Evolutionary conservation across 2,329 filamentous ascomycete species (phyloP).

Genomic region (Thielaviopsis musarum): DNA sequence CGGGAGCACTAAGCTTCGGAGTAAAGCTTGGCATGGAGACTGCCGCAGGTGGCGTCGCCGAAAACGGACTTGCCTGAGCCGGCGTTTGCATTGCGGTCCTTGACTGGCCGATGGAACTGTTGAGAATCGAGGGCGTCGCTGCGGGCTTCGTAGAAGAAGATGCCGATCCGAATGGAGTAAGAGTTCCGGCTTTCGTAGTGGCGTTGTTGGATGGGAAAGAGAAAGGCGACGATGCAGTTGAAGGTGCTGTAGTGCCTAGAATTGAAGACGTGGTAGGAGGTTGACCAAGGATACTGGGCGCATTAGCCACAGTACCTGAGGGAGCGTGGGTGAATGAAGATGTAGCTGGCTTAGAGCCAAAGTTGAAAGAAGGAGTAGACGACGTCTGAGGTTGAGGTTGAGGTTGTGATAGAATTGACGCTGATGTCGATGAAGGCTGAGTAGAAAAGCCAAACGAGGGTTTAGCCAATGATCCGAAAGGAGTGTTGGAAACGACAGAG

Average conservation of each 20-base stretch:
- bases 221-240: not conserved
- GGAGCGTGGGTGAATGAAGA: not conserved
- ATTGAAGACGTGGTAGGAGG: not conserved
- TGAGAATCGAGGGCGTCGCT: not conserved
- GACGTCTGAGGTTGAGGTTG: not conserved
- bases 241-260: not conserved
- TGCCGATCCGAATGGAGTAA: not conserved
- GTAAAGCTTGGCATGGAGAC: not conserved
- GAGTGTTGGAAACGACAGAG: not conserved
- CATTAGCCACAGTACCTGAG: not conserved
- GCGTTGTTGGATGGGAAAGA: not conserved
- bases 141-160: not conserved
- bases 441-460: not conserved
- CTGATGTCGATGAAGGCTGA: not conserved
- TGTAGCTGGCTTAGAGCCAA: not conserved
- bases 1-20: not conserved
- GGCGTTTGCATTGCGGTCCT: not conserved
- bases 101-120: not conserved
- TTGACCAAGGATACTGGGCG: not conserved
- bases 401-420: not conserved
- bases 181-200: not conserved
- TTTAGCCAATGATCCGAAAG: not conserved
- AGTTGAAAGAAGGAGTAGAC: not conserved
- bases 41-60: not conserved
- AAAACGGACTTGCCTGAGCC: not conserved